Conservation (phyloP, 2,329 filamentous ascomycete genomes). For the Penicillium sp. region DNA sequence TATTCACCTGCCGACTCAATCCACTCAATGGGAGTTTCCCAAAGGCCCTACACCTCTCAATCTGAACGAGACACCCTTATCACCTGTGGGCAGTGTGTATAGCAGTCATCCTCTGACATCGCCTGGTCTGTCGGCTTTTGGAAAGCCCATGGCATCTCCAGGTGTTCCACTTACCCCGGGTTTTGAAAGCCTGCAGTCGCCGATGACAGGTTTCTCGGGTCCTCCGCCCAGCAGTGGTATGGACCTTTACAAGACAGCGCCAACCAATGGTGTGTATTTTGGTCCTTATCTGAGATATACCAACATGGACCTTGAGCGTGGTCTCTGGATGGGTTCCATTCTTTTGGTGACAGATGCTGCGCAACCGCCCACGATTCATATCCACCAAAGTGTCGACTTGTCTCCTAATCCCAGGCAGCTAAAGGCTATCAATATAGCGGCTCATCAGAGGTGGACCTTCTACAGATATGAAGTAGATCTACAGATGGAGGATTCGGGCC, state of each 20-base stretch:
- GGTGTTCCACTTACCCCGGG: slow-evolving; percentile 75
- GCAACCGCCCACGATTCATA: slow-evolving; percentile 91
- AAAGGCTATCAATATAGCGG: slow-evolving; percentile 72
- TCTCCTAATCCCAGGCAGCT: slow-evolving; percentile 89
- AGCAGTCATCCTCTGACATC: slow-evolving; percentile 64
- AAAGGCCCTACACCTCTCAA: slow-evolving; percentile 89
- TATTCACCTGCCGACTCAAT: slow-evolving; percentile 89
- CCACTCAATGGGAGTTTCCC: slow-evolving; percentile 98
- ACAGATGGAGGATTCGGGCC: slow-evolving; percentile 71
- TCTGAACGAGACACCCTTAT: slow-evolving; percentile 73
- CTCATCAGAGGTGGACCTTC: slow-evolving; percentile 90
- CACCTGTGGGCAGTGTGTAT: slow-evolving; percentile 71
- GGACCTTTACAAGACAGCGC: slow-evolving; percentile 86
- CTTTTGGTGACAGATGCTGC: slow-evolving; percentile 84
- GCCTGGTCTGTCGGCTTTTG: slow-evolving; percentile 55
- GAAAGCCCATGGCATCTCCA: slow-evolving; percentile 64
- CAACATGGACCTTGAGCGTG: slow-evolving; percentile 92
- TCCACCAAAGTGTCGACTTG: slow-evolving; percentile 82
- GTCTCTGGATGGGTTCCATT: slow-evolving; percentile 88
- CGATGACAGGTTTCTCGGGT: slow-evolving; percentile 74
- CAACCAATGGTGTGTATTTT: slow-evolving; percentile 96
- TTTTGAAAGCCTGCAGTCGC: slow-evolving; percentile 78
- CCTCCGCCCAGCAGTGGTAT: slow-evolving; percentile 85
- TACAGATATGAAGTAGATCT: slow-evolving; percentile 91
- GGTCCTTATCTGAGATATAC: slow-evolving; percentile 91